Evolutionary conservation across 768 basidiomycete species (phyloP).

Genomic region (Sistotremastrum niveocremeum): DNA sequence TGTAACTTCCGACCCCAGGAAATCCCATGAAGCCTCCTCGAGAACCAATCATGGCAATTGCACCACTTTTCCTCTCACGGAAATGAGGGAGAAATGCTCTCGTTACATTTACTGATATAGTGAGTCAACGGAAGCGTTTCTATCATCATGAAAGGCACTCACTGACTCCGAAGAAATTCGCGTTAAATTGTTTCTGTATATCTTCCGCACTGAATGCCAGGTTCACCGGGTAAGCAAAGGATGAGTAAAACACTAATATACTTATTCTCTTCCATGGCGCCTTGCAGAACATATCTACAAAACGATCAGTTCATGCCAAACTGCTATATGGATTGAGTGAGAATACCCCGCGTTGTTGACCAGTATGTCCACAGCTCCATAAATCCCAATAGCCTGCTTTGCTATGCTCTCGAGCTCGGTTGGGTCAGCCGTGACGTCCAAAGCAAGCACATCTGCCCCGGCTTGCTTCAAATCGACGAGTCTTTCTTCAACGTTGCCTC

Average conservation of each 20-base stretch:
- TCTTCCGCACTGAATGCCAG: conserved; percentile 14
- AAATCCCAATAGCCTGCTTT: conserved; percentile 20
- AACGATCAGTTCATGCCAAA: not conserved
- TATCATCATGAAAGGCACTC: conserved; percentile 11
- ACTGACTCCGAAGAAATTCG: not conserved
- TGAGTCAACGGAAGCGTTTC: conserved; percentile 32
- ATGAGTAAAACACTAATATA: conserved; percentile 1
- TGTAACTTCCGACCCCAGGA: conserved; percentile 20
- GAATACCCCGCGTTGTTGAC: conserved; percentile 33
- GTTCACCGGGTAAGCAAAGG: not conserved
- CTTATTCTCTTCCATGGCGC: conserved; percentile 18
- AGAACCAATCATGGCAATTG: conserved; percentile 31
- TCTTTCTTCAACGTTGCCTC: conserved; percentile 13
- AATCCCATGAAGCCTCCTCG: conserved; percentile 10
- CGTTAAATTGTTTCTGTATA: conserved; percentile 14
- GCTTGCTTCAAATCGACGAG: conserved; percentile 23
- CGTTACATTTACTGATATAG: conserved; percentile 17
- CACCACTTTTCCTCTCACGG: conserved; percentile 28
- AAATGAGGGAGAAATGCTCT: conserved; percentile 36
- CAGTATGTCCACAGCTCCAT: conserved; percentile 31
- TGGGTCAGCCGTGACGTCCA: conserved; percentile 20
- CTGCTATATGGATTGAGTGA: conserved; percentile 14
- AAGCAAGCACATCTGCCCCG: conserved; percentile 27
- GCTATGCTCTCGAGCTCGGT: conserved; percentile 22
- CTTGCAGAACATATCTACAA: conserved; percentile 14